Evolutionary conservation across 192 early-diverging fungal genomes (phyloP).

Genomic region (Coemansia sp.): DNA sequence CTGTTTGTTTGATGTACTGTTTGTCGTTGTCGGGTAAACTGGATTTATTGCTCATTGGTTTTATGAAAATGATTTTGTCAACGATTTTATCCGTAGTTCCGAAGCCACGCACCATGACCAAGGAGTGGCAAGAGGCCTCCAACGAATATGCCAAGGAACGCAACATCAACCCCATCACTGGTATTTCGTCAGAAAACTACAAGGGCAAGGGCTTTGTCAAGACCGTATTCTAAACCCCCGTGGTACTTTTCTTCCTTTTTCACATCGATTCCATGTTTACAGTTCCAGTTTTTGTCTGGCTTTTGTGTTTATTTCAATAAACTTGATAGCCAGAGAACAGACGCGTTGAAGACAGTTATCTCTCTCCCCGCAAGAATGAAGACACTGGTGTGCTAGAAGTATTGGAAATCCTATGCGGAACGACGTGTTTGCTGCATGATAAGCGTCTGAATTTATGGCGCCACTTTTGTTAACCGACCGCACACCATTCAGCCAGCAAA

Average conservation of each 20-base stretch:
- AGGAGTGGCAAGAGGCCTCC: constrained; percentile 84
- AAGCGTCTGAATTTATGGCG: no score
- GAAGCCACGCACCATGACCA: constrained; percentile 66
- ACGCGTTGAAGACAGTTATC: no score
- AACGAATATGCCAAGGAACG: constrained; percentile 69
- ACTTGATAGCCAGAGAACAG: no score
- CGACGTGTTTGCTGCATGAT: no score
- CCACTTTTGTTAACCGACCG: no score
- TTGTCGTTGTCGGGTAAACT: background rate
- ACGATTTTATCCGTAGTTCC: constrained; percentile 55
- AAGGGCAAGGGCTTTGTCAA: constrained; percentile 72
- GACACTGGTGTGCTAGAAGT: no score
- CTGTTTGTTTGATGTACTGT: background rate
- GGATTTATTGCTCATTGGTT: constrained; percentile 6
- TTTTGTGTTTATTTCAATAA: background rate
- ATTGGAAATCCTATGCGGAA: no score
- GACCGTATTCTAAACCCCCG: constrained; percentile 17
- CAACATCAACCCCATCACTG: constrained; percentile 77
- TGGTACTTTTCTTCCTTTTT: background rate
- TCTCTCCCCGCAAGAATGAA: no score
- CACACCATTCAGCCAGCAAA: no score
- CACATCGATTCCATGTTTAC: background rate
- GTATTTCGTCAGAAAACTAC: constrained; percentile 78
- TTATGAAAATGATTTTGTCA: background rate
- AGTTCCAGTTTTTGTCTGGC: background rate